Base-by-base conservation (phyloP, 2,329 filamentous ascomycete genomes). In the Colletotrichum tanaceti region DNA sequence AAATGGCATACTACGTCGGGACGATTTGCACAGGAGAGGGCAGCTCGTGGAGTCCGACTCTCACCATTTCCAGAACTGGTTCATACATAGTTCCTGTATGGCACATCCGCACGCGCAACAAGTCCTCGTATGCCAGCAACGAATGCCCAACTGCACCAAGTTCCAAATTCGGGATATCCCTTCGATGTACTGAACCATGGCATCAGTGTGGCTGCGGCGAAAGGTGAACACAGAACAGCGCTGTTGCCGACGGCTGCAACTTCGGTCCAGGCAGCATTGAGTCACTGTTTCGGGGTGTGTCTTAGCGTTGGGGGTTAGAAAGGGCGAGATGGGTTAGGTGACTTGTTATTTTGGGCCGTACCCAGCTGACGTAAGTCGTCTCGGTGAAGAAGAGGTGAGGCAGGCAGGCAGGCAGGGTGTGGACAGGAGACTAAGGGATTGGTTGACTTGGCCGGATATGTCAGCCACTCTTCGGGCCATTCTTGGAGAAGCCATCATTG, bases 291-390 rank as follows among this genome's bases (percentile, higher is more conserved):
- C 43, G 43, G 16, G 32, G 32, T 35, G 18, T 67, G 52, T 44
- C 52, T 46, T 63, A 58, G 64, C 59, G 59, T 63, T 58, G 24
- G 54, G 43, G 46, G 14, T 57, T 10, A 4, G 57, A 63, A 16
- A n/a, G 28, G 28, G 28, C 24, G 22, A 41, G 46, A 54, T 65
- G 65, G 65, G 65, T 65, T 65, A 68, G 54, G 65, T 68, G 61
- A 68, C 52, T 68, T 65, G 43, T 9, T 28, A 38, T 44, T 7
- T 16, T 46, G 16, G 20, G 32, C 14, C 16, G 43, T 44, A 32
- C 24, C n/a, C 20, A 6, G 32, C 65, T 67, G 44, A 67, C 44
- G 59, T 64, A 64, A 58, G 50, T 7, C n/a, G 22, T 10, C 10
- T 11, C 20, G n/a, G 18, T 58, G 22, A 43, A 32, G 22, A 28